These are phyloP conservation scores for Trichoderma breve DNA, from an alignment of 2,329 filamentous ascomycete species.

Conservation along the genomic window DNA sequence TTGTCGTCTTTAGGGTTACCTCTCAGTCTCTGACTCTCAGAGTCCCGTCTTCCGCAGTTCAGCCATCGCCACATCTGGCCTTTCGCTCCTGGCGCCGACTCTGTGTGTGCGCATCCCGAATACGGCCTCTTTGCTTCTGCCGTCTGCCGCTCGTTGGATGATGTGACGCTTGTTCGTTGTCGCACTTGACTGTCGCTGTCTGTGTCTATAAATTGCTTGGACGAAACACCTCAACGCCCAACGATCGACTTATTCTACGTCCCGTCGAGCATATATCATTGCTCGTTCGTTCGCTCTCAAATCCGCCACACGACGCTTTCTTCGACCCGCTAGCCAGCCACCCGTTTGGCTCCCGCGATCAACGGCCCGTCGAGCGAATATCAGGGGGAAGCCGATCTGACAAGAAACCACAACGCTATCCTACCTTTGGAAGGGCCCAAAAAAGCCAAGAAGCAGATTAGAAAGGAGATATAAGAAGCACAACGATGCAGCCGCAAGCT, in stretches of 20 bases:
- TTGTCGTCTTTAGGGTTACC: neutral
- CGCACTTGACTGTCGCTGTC: neutral
- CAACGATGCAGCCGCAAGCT: conserved; percentile 50
- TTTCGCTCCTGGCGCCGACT: neutral
- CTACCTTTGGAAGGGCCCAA: neutral
- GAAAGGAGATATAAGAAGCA: neutral
- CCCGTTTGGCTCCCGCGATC: conserved; percentile 8
- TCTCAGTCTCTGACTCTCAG: neutral
- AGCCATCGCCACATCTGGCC: neutral
- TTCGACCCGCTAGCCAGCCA: conserved; percentile 10
- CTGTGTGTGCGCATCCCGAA: neutral
- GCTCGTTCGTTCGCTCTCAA: neutral
- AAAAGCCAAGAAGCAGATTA: neutral
- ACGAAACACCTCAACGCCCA: neutral
- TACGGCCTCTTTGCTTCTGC: neutral
- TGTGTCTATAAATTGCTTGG: neutral
- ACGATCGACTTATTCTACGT: neutral
- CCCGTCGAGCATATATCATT: neutral
- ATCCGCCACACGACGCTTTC: conserved; percentile 7
- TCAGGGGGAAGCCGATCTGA: conserved; percentile 1
- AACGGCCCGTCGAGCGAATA: conserved; percentile 1
- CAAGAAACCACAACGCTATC: neutral
- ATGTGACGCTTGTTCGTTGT: neutral
- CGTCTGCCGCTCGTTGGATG: conserved; percentile 18
- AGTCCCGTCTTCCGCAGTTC: neutral